Conservation (phyloP, 2,329 filamentous ascomycete species). For the Hymenoscyphus scutula region DNA sequence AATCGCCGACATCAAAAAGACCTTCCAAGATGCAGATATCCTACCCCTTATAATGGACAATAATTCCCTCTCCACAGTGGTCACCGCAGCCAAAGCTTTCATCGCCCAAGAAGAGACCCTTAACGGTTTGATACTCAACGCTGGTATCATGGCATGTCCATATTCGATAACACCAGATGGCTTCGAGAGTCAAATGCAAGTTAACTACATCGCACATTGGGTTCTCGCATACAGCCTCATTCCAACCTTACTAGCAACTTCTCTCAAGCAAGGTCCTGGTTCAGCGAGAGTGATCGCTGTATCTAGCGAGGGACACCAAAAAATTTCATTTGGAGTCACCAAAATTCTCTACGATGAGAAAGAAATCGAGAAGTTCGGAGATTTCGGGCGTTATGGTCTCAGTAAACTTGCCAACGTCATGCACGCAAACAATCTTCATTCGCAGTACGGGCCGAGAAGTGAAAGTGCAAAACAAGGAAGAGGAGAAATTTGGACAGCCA, state of each 20-base stretch:
- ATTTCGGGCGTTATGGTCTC: slow-evolving; percentile 19
- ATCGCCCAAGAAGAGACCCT: slow-evolving; percentile 35
- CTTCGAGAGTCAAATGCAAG: slow-evolving; percentile 38
- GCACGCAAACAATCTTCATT: slow-evolving; percentile 20
- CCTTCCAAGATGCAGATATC: slow-evolving; percentile 49
- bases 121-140: slow-evolving; percentile 46
- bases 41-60: slow-evolving; percentile 27
- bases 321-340: slow-evolving; percentile 11
- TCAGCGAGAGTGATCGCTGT: slow-evolving; percentile 20
- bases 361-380: slow-evolving; percentile 12
- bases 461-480: slow-evolving; percentile 12
- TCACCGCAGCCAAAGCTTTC: slow-evolving; percentile 34
- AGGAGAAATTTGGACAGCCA: slow-evolving; percentile 22
- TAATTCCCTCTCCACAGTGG: slow-evolving; percentile 30
- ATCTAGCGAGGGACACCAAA: slow-evolving; percentile 21
- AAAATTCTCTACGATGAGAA: slow-evolving; percentile 15
- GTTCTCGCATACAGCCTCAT: slow-evolving; percentile 21
- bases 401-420: slow-evolving; percentile 26
- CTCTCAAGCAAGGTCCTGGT: slow-evolving; percentile 16
- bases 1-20: slow-evolving; percentile 35
- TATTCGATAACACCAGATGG: slow-evolving; percentile 35
- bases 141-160: slow-evolving; percentile 43
- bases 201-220: slow-evolving; percentile 39
- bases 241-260: slow-evolving; percentile 18
- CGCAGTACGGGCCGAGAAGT: slow-evolving; percentile 20